Evolutionary conservation across 2,329 filamentous ascomycete species (phyloP).

Genomic region (Mariannaea sp.): DNA sequence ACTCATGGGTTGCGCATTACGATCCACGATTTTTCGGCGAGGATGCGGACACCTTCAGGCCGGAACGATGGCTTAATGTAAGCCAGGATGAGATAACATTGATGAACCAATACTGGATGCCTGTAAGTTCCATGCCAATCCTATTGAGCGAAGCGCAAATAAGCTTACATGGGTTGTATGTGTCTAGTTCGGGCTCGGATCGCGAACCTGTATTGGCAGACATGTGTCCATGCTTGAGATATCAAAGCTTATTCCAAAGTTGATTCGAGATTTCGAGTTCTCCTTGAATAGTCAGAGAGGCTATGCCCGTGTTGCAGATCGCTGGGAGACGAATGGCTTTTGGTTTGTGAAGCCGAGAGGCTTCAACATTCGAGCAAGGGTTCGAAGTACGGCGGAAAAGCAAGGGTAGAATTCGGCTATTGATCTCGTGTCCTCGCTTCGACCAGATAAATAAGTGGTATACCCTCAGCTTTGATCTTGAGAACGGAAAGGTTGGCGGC

Average conservation of each 20-base stretch:
- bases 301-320: not conserved
- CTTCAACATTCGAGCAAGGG: conserved; percentile 3
- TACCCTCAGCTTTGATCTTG: too few species aligned
- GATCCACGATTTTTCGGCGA: conserved; percentile 25
- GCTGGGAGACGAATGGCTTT: conserved; percentile 8
- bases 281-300: not conserved
- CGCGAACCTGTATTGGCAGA: conserved; percentile 30
- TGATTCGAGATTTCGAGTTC: conserved; percentile 33
- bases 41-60: conserved; percentile 25
- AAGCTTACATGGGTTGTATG: not conserved
- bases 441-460: too few species aligned
- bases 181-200: conserved; percentile 31
- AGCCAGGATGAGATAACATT: conserved; percentile 9
- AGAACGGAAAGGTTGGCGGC: too few species aligned
- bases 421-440: too few species aligned
- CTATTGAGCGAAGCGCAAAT: accelerated
- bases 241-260: conserved; percentile 28
- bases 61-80: conserved; percentile 22
- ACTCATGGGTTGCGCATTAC: conserved; percentile 32
- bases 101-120: conserved; percentile 34
- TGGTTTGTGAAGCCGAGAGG: conserved; percentile 18
- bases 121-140: conserved; percentile 8
- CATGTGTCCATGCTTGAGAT: conserved; percentile 36
- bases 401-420: not conserved
- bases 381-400: not conserved